phyloP scores from a whole-genome alignment of 1,284 basidiomycete species.

The Ceratobasidium sp. region DNA sequence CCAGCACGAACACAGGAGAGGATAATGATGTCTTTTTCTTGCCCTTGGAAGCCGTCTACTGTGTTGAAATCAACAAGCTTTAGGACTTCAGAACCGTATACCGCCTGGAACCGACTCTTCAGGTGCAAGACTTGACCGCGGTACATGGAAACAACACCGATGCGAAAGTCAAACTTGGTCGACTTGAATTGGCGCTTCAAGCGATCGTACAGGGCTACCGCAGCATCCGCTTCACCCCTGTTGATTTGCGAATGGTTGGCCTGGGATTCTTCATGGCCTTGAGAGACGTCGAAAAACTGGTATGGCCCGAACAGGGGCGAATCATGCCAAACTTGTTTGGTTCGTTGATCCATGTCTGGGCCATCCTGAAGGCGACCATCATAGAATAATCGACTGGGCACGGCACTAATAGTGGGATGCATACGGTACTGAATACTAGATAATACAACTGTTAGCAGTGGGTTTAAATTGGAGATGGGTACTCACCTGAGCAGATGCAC shows the following conservation, averaged over 20 bases:
- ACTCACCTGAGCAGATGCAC: conserved; percentile 89
- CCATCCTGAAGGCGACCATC: conserved; percentile 83
- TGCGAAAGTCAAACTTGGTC: conserved; percentile 73
- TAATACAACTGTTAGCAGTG: conserved; percentile 27
- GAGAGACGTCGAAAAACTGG: conserved; percentile 82
- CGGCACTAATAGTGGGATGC: conserved; percentile 93
- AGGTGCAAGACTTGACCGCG: conserved; percentile 88
- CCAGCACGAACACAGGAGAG: conserved; percentile 92
- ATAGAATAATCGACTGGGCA: conserved; percentile 94
- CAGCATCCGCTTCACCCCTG: conserved; percentile 74
- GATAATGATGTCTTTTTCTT: conserved; percentile 97
- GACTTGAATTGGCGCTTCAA: conserved; percentile 70
- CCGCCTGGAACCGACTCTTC: conserved; percentile 69
- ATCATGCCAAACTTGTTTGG: conserved; percentile 85
- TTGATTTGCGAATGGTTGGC: conserved; percentile 78
- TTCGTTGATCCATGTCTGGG: conserved; percentile 85
- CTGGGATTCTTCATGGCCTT: conserved; percentile 62
- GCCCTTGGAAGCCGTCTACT: conserved; percentile 97
- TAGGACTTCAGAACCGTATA: conserved; percentile 77
- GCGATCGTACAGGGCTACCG: conserved; percentile 79
- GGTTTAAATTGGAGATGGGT: background rate
- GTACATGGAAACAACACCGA: conserved; percentile 97
- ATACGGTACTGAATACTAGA: conserved; percentile 97
- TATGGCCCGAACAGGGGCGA: conserved; percentile 85
- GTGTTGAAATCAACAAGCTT: conserved; percentile 92